Base-by-base conservation (phyloP, 805 yeast genomes). In the Saccharomycopsis selenospora region DNA sequence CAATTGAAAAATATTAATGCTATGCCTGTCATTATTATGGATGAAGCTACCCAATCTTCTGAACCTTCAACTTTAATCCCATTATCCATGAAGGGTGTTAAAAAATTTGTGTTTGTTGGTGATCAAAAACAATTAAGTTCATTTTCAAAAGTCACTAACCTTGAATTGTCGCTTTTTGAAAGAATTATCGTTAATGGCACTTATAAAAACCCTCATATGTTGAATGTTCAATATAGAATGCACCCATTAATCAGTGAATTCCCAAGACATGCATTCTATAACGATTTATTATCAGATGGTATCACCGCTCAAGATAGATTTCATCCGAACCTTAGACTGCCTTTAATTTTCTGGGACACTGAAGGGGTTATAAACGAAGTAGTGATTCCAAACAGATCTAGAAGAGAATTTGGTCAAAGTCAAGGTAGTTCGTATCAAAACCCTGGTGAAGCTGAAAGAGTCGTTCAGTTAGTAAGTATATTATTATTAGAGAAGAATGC, bases 61-160 rank as follows among this genome's bases (percentile, higher is more conserved):
- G 91, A 83, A 55, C 84, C 88, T 4, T 69, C 79, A 1, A 78
- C 87, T 0, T 67, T 83, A 54, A 83, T 83, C 48, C 89, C 90
- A 8, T 65, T 83, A 51, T 79, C 85, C 4, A 74, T 82, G 70
- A 75, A 79, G 3, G 85, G 84, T 13, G 79, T 82, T 45, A 75
- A 75, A 46, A 80, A 76, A 56, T 78, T 82, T 61, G 77, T 82
- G 2, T 77, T 83, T 59, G 89, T 79, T 33, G 90, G 89, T 53
- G 91, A 83, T 63, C 85, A 82, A 56, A 80, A 77, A 52, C 91
- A 83, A 61, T 69, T 83, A 66, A 77, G 85, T 60, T 77, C 85
- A 54, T 83, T 82, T 60, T 77, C 86, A 3, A 79, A 80, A 55
- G 77, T 82, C 20, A 85, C 85, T 44, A 74, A 77, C 49, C 66